phyloP scores from a whole-genome alignment of 148 eudicot species.

The Chenopodium berlandieri region DNA sequence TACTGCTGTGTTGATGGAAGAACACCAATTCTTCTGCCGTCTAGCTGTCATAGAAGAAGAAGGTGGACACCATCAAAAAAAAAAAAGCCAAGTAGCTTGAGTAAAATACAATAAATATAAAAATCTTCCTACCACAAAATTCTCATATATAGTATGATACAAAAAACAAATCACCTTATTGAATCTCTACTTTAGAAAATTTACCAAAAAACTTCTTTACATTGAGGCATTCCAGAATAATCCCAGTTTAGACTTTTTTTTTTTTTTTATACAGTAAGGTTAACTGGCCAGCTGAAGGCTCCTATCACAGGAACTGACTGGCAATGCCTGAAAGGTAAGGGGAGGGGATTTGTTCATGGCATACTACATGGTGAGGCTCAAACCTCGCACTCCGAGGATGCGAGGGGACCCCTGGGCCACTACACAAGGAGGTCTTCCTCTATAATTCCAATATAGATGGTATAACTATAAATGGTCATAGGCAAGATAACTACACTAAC shows the following conservation, averaged over 20 bases:
- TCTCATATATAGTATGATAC: background rate
- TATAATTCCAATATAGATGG: too few relatives aligned
- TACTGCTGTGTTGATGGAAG: constrained; percentile 62
- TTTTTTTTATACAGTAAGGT: too few relatives aligned
- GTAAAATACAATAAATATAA: background rate
- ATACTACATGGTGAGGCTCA: too few relatives aligned
- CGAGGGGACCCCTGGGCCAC: too few relatives aligned
- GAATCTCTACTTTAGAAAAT: background rate
- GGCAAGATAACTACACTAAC: too few relatives aligned
- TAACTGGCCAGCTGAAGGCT: too few relatives aligned
- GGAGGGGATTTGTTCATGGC: too few relatives aligned
- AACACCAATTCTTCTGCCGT: constrained; percentile 73
- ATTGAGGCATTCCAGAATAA: background rate
- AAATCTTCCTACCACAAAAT: background rate
- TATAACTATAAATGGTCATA: too few relatives aligned
- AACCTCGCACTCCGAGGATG: too few relatives aligned
- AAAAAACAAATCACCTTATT: background rate
- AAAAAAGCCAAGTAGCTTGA: background rate
- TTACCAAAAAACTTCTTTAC: background rate
- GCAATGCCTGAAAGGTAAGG: too few relatives aligned
- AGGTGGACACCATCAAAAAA: background rate
- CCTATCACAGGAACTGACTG: too few relatives aligned
- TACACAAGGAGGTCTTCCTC: too few relatives aligned
- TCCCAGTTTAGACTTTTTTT: background rate
- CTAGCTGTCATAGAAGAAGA: constrained; percentile 46